These are phyloP conservation scores for Plectosphaerella sp. DNA, from an alignment of 2,329 filamentous ascomycete species.

Conservation along the genomic window DNA sequence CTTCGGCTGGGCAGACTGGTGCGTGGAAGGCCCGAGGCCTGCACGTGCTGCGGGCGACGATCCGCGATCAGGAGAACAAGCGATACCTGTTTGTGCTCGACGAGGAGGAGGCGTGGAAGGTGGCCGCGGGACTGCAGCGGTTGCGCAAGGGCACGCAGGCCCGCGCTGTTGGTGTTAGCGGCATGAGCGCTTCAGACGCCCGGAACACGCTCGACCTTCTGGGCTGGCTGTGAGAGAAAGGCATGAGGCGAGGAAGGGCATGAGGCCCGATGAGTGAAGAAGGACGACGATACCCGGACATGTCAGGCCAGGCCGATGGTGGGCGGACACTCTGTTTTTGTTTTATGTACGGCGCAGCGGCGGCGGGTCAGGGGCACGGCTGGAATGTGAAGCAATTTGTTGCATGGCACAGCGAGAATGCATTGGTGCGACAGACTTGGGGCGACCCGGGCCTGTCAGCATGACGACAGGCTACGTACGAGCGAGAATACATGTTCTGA, in stretches of 20 bases:
- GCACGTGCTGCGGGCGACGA: slow-evolving; percentile 59
- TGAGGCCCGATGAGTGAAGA: background rate
- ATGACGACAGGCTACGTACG: too few species aligned
- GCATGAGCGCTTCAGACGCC: slow-evolving; percentile 50
- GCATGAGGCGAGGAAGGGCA: slow-evolving; percentile 1
- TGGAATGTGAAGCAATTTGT: slow-evolving; percentile 9
- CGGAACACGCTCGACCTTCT: slow-evolving; percentile 52
- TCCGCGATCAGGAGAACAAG: slow-evolving; percentile 63
- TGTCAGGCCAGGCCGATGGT: background rate
- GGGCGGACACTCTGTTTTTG: background rate
- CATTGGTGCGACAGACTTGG: background rate
- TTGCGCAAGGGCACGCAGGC: slow-evolving; percentile 57
- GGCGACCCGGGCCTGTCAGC: too few species aligned
- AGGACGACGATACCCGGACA: background rate
- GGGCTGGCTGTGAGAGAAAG: slow-evolving; percentile 40
- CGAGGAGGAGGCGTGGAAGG: slow-evolving; percentile 66
- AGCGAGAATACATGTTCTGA: too few species aligned
- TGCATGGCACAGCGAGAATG: slow-evolving; percentile 14
- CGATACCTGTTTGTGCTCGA: slow-evolving; percentile 60
- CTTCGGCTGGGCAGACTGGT: slow-evolving; percentile 40
- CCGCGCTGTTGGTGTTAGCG: slow-evolving; percentile 53
- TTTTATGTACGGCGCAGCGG: slow-evolving; percentile 3
- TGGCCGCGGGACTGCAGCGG: slow-evolving; percentile 56
- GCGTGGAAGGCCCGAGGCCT: slow-evolving; percentile 51
- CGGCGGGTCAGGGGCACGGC: background rate